Base-by-base conservation (phyloP, 495 filamentous ascomycete genomes). In the Tetracladium marchalianum region DNA sequence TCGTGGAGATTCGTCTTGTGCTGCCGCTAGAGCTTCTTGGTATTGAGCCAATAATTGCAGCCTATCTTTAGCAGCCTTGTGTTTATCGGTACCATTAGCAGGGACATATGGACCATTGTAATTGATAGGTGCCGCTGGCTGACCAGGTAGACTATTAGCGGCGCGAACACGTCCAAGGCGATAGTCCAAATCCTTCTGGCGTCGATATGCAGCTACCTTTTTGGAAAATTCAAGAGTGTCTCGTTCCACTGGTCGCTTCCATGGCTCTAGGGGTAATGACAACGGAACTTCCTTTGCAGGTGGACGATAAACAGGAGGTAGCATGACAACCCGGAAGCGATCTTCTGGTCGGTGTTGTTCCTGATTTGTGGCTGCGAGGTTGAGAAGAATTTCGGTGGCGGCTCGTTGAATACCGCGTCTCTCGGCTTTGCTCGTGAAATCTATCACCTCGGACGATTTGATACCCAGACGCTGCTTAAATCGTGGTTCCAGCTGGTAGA, bases 271-370 rank as follows among this genome's bases (percentile, higher is more conserved):
- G 1, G 55, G 46, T 9, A 52, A 19, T 6, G 34, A 44, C 12
- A 55, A 35, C 5, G 49, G 40, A 5, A 55, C 45, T 47, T 55
- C 55, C 38, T 32, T 27, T 34, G 16, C 15, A 2, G 16, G 43
- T 9, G 13, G 43, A 9, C 41, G 31, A 31, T 39, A 31, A 11
- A 13, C 10, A 13, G 47, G 17, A 10, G 46, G 49, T 5, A 58
- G 36, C 5, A 41, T 31, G 12, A 54, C 22, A 0, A 44, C 44
- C 31, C 55, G 36, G 22, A 58, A 58, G 5, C 45, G 44, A 32
- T 54, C 47, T 1, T 42, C 16, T 10, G 55, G 55, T 10, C 52
- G 45, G 35, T 55, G 55, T 35, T 58, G 55, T 34, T 58, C 55
- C 31, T 55, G 42, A 46, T 53, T 58, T 2, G 49, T 52, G 7